phyloP scores from a whole-genome alignment of 768 basidiomycete genomes.

The Boletus rubescentipes region DNA sequence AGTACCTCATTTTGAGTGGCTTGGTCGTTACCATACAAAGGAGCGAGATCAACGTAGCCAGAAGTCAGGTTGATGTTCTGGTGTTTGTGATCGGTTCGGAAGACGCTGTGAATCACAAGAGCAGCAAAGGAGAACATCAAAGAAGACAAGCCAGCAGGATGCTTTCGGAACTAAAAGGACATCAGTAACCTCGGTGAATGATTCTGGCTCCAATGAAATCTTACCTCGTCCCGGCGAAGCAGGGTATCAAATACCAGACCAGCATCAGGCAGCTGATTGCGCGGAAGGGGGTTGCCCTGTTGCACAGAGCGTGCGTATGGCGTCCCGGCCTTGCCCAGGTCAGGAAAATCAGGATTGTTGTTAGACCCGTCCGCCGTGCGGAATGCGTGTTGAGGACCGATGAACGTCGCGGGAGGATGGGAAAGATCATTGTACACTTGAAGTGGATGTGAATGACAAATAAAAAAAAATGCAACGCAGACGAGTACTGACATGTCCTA shows the following conservation, averaged over 20 bases:
- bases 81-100: slow-evolving; percentile 73
- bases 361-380: slow-evolving; percentile 73
- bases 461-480: not conserved
- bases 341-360: slow-evolving; percentile 70
- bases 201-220: not conserved
- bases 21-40: slow-evolving; percentile 77
- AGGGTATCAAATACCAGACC: slow-evolving; percentile 81
- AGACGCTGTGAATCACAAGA: slow-evolving; percentile 83
- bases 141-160: slow-evolving; percentile 77
- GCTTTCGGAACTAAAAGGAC: slow-evolving; percentile 59
- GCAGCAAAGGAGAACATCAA: slow-evolving; percentile 83
- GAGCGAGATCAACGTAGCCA: slow-evolving; percentile 82
- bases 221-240: slow-evolving; percentile 66
- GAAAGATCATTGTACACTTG: slow-evolving; percentile 80
- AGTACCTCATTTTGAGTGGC: slow-evolving; percentile 54
- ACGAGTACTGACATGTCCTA: slow-evolving; percentile 50
- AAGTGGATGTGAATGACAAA: not conserved
- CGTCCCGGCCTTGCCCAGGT: slow-evolving; percentile 74
- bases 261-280: slow-evolving; percentile 71
- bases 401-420: slow-evolving; percentile 71
- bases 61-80: slow-evolving; percentile 79
- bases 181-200: not conserved
- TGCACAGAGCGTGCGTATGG: slow-evolving; percentile 86
- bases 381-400: slow-evolving; percentile 63
- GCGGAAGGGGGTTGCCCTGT: slow-evolving; percentile 61